A percentile compares a stretch with the other conserved stretches of the same genome.
These are phyloP conservation scores for Penicillium sp. DNA, from an alignment of 2,329 filamentous ascomycete species.

Conservation along the genomic window DNA sequence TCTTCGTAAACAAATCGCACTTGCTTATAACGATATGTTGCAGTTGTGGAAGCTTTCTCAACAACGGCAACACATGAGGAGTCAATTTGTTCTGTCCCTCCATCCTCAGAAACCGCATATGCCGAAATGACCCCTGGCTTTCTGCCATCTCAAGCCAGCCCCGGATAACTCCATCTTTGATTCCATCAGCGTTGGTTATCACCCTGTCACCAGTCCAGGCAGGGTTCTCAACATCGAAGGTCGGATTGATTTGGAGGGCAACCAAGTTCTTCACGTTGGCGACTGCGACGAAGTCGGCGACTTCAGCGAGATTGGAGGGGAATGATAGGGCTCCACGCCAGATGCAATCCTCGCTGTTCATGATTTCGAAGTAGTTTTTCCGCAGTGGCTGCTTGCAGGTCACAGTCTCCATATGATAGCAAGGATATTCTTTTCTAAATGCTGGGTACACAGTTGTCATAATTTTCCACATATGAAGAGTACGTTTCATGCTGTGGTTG, in stretches of 20 bases:
- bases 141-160: slow-evolving; percentile 43
- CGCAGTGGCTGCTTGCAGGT: slow-evolving; percentile 30
- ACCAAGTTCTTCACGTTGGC: slow-evolving; percentile 41
- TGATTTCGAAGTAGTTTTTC: slow-evolving; percentile 35
- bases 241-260: slow-evolving; percentile 36
- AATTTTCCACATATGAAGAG: slow-evolving; percentile 47
- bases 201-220: neutral
- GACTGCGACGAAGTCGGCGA: slow-evolving; percentile 40
- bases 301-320: slow-evolving; percentile 29
- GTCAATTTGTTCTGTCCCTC: slow-evolving; percentile 34
- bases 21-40: slow-evolving; percentile 34
- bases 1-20: slow-evolving; percentile 20
- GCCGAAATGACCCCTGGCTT: slow-evolving; percentile 33
- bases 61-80: slow-evolving; percentile 32
- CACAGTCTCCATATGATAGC: slow-evolving; percentile 34
- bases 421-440: slow-evolving; percentile 29
- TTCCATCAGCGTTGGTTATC: neutral
- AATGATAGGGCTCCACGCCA: slow-evolving; percentile 42
- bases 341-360: slow-evolving; percentile 29
- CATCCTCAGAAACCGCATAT: slow-evolving; percentile 40
- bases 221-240: neutral
- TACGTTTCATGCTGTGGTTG: slow-evolving; percentile 34
- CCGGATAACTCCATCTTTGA: slow-evolving; percentile 43
- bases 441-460: slow-evolving; percentile 38
- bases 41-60: slow-evolving; percentile 37